These are phyloP conservation scores for Thyridium curvatum DNA, from an alignment of 2,329 filamentous ascomycete genomes.

Conservation along the genomic window DNA sequence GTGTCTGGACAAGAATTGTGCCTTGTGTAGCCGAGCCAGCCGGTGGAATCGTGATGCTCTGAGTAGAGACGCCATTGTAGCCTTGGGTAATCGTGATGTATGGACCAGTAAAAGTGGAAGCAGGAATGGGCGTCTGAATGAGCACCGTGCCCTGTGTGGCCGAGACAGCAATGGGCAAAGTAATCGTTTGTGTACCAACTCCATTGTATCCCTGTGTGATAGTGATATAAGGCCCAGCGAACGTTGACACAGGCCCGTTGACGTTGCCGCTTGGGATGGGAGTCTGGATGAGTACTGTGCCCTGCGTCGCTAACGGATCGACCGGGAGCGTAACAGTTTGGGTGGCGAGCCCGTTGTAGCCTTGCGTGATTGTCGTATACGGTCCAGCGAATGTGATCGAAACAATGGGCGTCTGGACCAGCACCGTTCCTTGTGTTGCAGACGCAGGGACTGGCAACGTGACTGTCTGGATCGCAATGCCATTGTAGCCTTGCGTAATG, in stretches of 20 bases:
- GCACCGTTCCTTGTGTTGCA: conserved; percentile 36
- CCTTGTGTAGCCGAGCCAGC: conserved; percentile 46
- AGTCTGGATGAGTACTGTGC: not conserved
- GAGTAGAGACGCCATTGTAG: not conserved
- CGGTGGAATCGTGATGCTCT: conserved; percentile 3
- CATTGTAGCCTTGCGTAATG: not conserved
- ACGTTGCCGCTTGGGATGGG: too few relatives aligned
- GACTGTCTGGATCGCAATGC: not conserved
- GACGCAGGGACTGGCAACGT: conserved; percentile 27
- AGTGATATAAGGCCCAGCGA: conserved; percentile 6
- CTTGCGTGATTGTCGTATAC: conserved; percentile 3
- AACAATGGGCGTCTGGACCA: conserved; percentile 7
- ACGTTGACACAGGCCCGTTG: not conserved
- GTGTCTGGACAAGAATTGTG: conserved; percentile 9
- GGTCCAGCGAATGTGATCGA: conserved; percentile 7
- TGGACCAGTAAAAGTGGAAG: conserved; percentile 2
- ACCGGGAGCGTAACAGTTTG: conserved; percentile 1
- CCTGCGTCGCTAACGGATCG: not conserved
- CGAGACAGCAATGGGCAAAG: conserved; percentile 3
- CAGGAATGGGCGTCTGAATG: not conserved
- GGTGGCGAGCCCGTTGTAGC: not conserved
- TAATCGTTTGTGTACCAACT: conserved; percentile 1
- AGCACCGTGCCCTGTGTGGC: conserved; percentile 2
- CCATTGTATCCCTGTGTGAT: conserved; percentile 3
- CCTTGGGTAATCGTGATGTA: conserved; percentile 4